Evolutionary conservation across 208 protist species (phyloP).

Genomic region (Strigomonas galati): DNA sequence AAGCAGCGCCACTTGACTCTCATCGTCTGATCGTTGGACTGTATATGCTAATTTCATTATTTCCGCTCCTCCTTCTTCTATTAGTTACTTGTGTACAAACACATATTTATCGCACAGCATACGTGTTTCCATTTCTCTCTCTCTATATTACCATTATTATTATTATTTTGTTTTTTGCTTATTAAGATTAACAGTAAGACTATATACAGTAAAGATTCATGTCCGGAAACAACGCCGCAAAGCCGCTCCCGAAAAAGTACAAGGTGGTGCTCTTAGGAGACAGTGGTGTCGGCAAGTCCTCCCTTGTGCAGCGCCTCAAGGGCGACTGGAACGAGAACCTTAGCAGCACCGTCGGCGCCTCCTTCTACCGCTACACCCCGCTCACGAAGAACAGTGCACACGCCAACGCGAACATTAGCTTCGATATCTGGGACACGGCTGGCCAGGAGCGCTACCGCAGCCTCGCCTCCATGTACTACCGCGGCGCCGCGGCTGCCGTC

Average conservation of each 20-base stretch:
- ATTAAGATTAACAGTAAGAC: too few relatives aligned
- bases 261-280: constrained; percentile 88
- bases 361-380: constrained; percentile 78
- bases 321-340: constrained; percentile 67
- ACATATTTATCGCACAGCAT: too few relatives aligned
- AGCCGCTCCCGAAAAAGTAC: constrained; percentile 34
- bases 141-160: too few relatives aligned
- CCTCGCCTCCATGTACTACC: constrained; percentile 92
- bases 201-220: too few relatives aligned
- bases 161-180: too few relatives aligned
- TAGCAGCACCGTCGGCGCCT: constrained; percentile 81
- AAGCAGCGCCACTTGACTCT: too few relatives aligned
- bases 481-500: constrained; percentile 85
- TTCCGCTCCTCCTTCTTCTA: too few relatives aligned
- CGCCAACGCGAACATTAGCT: constrained; percentile 30
- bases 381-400: neutral
- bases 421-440: constrained; percentile 91
- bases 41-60: too few relatives aligned
- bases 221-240: too few relatives aligned
- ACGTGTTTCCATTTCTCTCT: too few relatives aligned
- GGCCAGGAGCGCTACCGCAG: constrained; percentile 89
- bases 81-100: too few relatives aligned
- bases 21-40: too few relatives aligned
- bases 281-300: constrained; percentile 90
- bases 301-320: constrained; percentile 79